phyloP scores from a whole-genome alignment of 257 asterid species.

The Penstemon davidsonii region DNA sequence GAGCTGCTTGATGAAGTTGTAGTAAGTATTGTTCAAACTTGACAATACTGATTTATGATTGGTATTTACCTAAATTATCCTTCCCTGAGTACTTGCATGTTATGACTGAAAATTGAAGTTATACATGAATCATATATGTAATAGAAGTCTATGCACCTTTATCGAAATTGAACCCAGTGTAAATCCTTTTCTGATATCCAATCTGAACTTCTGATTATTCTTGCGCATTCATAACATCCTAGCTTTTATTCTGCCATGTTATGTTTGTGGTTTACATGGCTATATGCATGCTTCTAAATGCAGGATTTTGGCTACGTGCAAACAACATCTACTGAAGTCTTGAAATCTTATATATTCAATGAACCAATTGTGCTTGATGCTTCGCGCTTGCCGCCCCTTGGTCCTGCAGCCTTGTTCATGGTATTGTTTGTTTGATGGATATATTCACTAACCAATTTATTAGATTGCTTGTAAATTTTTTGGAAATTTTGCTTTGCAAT shows the following conservation, averaged over 20 bases:
- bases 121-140: not conserved
- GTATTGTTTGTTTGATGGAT: conserved; percentile 43
- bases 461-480: conserved; percentile 10
- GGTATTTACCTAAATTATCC: conserved; percentile 11
- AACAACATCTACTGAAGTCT: conserved; percentile 94
- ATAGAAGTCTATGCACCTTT: conserved; percentile 20
- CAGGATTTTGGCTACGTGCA: conserved; percentile 99
- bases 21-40: conserved; percentile 52
- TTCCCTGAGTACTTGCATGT: not conserved
- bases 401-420: conserved; percentile 96
- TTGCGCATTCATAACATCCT: conserved; percentile 13
- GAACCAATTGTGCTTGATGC: conserved; percentile 97
- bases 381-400: conserved; percentile 82
- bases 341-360: conserved; percentile 90
- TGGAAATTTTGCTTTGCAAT: conserved; percentile 23
- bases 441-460: not conserved
- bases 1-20: conserved; percentile 98
- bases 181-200: conserved; percentile 11
- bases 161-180: conserved; percentile 3
- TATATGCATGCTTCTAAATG: conserved; percentile 25
- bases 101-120: conserved; percentile 1
- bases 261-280: conserved; percentile 22
- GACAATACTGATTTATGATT: not conserved
- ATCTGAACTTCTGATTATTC: conserved; percentile 18
- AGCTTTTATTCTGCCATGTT: not conserved